Base-by-base conservation (phyloP, 2,329 filamentous ascomycete genomes). In the Pseudodiploospora longispora region DNA sequence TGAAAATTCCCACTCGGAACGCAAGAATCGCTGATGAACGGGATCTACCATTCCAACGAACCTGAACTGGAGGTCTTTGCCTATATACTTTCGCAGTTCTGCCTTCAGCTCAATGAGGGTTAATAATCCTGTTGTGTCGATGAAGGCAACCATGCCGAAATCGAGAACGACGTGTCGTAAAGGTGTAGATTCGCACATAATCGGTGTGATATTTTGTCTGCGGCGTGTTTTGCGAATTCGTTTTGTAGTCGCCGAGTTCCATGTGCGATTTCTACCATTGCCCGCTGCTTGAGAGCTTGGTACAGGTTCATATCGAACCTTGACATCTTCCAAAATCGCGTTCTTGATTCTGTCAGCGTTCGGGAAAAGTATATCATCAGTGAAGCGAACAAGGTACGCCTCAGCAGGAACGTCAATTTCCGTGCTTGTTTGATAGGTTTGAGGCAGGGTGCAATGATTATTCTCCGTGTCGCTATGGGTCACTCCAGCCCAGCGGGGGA, bases 331-430 rank as follows among this genome's bases (percentile, higher is more conserved):
- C 10, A 78, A 59, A 12, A 75, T 68, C 6, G 64, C 59, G 3
- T 59, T 65, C 39, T 75, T 77, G 47, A 72, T 59, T 35, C 70
- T 63, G 44, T 76, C 75, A 3, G 78, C 76, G 53, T 83, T 82
- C 48, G 71, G 74, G 63, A 82, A 83, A 59, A 82, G 74, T 32
- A 82, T 62, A 1, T 74, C 71, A 45, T 79, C 74, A 32, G 68
- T 70, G 58, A 80, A 78, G 4, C 66, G 66, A 55, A 82, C 76
- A 32, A 82, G 62, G 30, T 74, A 75, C 2, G 71, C 69, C 51
- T 80, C 76, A 3, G 66, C 59, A 1, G 64, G 70, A 27, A 70
- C 57, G 5, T 56, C 56, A 0, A 59, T 48, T 3, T 54, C 50
- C 12, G 49, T 47, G 6, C 42, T 42, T 7, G 43, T 38, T 1